Base-by-base conservation (phyloP, 2,329 filamentous ascomycete genomes). In the Fusarium sp. region DNA sequence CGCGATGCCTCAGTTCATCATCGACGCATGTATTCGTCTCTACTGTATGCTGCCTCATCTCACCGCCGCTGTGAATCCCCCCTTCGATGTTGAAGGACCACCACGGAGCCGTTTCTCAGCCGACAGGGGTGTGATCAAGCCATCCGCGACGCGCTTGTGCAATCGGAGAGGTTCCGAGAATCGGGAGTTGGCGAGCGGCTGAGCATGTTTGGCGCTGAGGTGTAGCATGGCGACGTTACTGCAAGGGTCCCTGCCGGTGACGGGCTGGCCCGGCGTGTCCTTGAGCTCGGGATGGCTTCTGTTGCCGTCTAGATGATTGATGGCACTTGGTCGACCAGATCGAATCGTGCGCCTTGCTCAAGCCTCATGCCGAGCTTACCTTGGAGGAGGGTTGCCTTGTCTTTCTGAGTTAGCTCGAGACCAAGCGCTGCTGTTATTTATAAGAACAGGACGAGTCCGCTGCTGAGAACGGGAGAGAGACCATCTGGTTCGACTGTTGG, bases 401-500 rank as follows among this genome's bases (percentile, higher is more conserved):
- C 56, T 69, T 72, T 33, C 29, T 76, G 36, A 62, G 70, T 40
- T 64, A 64, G 17, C 67, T 75, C 22, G 60, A 72, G 72, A 17
- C 66, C 66, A 10, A 74, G 68, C 10, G 44, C 46, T n/a, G 66
- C 75, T 14, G 64, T 75, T 24, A 66, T 70, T 16, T 35, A 65
- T 46, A 46, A 46, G 60, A 66, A 44, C 53, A 69, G 61, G 31
- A 77, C 20, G 60, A 76, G 22, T 70, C 76, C 24, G 58, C 74
- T 27, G 24, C 56, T 27, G 65, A 69, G 14, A 66, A 64, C 22
- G 70, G 64, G 5, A 75, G 70, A 56, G 65, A 42, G 31, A 62
- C 64, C 10, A 66, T 80, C 9, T 81, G 74, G 58, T 62, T 81
- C 8, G 78, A 80, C 42, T 79, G 75, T 40, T 80, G 78, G 78